Evolutionary conservation across 2,329 filamentous ascomycete species (phyloP), one percentile per base, ranked within the genome.

Genomic region (Emergomyces orientalis): DNA sequence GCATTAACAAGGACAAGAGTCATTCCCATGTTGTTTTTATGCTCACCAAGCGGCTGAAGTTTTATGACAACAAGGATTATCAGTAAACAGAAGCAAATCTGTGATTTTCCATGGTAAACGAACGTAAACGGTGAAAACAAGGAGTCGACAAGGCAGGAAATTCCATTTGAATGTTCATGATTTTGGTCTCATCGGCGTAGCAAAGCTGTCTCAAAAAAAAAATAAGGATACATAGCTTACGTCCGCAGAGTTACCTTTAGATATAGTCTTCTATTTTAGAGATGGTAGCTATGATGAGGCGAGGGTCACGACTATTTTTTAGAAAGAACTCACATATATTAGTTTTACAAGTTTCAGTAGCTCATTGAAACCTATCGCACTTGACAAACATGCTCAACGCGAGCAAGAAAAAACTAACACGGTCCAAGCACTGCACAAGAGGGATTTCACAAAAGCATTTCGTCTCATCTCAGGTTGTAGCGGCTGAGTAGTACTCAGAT

Each of bases 71-170:
- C 27, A 65, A 66, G n/a, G 54, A 69, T 52, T 66, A 43, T 62
- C 68, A 67, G 41, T 65, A 70, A 60, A 62, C 32, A 61, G 63
- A 60, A 27, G 65, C 69, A 9, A 67, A 69, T 66, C 64, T 56
- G 60, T 69, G 59, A 25, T 51, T 54, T 52, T n/a, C 43, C 3
- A 63, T 60, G 56, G 52, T 14, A 25, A 27, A 19, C 17, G 41
- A 49, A 54, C 1, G 27, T 17, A 34, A 5, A n/a, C n/a, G 27
- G 19, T 8, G 51, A 51, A 30, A 30, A 30, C 25, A 1, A 3
- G 47, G 47, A 51, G 47, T 27, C 3, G 30, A 19, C 9, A 13
- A 34, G 4, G 17, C 3, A 9, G 30, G 27, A 19, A 22, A 54
- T 19, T 8, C 7, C 7, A 32, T 54, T 19, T 32, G 19, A 52